phyloP scores from a whole-genome alignment of 2,329 filamentous ascomycete genomes.

The Claviceps paspali region DNA sequence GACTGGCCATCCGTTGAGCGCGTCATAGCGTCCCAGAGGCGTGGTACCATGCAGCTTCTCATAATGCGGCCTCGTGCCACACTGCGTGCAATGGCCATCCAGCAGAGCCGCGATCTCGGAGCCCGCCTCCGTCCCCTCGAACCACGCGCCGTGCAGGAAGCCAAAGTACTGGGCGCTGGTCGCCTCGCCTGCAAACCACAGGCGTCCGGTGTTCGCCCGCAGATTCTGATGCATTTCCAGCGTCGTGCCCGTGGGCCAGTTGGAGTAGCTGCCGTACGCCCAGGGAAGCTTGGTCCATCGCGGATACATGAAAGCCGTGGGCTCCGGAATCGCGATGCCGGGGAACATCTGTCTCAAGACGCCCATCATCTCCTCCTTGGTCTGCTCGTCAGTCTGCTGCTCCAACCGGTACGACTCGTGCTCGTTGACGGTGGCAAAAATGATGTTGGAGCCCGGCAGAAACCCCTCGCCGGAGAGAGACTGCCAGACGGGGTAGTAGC shows the following conservation, averaged over 20 bases:
- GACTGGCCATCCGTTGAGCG: slow-evolving; percentile 21
- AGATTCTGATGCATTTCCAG: slow-evolving; percentile 53
- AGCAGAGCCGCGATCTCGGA: slow-evolving; percentile 22
- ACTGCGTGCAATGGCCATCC: slow-evolving; percentile 8
- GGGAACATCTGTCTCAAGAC: slow-evolving; percentile 49
- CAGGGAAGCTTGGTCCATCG: slow-evolving; percentile 17
- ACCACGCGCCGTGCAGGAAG: slow-evolving; percentile 48
- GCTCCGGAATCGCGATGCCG: slow-evolving; percentile 38
- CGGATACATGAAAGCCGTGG: slow-evolving; percentile 46
- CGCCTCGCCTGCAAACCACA: slow-evolving; percentile 53
- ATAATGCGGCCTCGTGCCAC: slow-evolving; percentile 11
- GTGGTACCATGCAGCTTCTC: slow-evolving; percentile 18
- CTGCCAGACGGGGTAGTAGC: slow-evolving; percentile 45
- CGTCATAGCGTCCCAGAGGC: slow-evolving; percentile 16
- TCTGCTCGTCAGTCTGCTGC: slow-evolving; percentile 40
- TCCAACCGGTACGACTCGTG: slow-evolving; percentile 43
- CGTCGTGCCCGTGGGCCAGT: slow-evolving; percentile 49
- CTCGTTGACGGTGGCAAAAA: slow-evolving; percentile 48
- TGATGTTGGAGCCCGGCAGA: slow-evolving; percentile 43
- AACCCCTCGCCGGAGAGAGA: slow-evolving; percentile 43
- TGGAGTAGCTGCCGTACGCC: slow-evolving; percentile 48
- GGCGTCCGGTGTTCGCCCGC: slow-evolving; percentile 42
- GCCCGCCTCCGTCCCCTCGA: slow-evolving; percentile 36
- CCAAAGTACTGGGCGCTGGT: slow-evolving; percentile 49
- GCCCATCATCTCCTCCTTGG: slow-evolving; percentile 37